Conservation (phyloP, 257 asterid species). For the Eustoma russellianum region DNA sequence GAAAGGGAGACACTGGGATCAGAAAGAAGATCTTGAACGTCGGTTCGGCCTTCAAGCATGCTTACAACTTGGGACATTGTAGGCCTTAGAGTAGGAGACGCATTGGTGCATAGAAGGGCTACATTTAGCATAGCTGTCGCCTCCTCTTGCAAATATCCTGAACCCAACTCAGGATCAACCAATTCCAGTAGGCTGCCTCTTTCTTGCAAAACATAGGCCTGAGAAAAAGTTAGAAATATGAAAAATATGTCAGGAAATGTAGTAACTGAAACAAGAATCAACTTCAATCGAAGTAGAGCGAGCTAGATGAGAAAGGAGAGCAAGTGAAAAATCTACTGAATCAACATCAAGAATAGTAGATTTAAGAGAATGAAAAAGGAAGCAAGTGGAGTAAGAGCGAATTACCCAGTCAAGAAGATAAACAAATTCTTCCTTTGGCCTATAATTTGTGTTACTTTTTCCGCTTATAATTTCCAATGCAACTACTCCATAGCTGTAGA, state of each 20-base stretch:
- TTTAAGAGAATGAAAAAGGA: no score
- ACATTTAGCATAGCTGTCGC: slow-evolving; percentile 57
- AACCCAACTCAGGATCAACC: slow-evolving; percentile 72
- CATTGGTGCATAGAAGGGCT: slow-evolving; percentile 77
- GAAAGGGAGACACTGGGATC: slow-evolving; percentile 59
- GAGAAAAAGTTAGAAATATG: slow-evolving; percentile 4
- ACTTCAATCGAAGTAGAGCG: no score
- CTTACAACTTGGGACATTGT: slow-evolving; percentile 84
- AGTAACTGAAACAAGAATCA: not conserved
- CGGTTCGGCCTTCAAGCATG: slow-evolving; percentile 89
- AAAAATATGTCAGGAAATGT: not conserved
- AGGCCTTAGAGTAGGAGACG: slow-evolving; percentile 80
- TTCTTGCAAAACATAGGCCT: slow-evolving; percentile 90
- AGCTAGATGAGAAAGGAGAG: no score
- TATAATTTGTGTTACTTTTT: slow-evolving; percentile 75
- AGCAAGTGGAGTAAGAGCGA: no score
- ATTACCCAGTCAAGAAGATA: slow-evolving; percentile 93
- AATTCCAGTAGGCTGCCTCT: slow-evolving; percentile 56
- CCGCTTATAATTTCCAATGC: slow-evolving; percentile 83
- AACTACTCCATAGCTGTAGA: slow-evolving; percentile 94
- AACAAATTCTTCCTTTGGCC: slow-evolving; percentile 66
- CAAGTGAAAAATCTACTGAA: no score
- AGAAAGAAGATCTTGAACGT: slow-evolving; percentile 57
- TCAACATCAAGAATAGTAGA: no score
- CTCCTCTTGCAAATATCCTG: slow-evolving; percentile 53